Evolutionary conservation across 306 rosid genomes (phyloP), one percentile per base, ranked within the genome.

Genomic region (Citrullus mucosospermus): DNA sequence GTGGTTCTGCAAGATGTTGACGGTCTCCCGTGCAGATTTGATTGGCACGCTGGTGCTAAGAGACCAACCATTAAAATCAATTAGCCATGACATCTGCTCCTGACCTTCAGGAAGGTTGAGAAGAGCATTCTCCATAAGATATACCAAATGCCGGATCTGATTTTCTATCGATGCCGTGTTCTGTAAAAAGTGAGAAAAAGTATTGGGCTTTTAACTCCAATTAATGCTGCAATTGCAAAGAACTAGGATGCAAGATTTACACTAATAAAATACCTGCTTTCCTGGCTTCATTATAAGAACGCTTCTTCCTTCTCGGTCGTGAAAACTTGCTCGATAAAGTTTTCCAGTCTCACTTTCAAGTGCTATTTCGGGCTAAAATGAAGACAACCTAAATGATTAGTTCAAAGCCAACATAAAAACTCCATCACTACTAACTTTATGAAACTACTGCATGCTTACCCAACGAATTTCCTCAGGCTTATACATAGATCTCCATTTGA

Each of bases 21-120:
- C 56, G 43, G 86, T 78, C 69, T 86, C 89, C 28, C 87, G 84
- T 41, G 87, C 85, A 6, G 89, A 70, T 80, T 84, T 86, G 74
- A 86, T 68, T 6, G 87, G 85, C 72, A 84, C 85, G 34, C 83
- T 82, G 17, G 87, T 78, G 75, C 78, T 84, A 53, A 86, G 78
- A 16, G 89, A 81, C 85, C 83, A 84, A 13, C 89, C 87, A 7
- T 85, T 84, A 70, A 84, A 86, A 83, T 84, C 89, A 58, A 86
- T 81, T 84, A 85, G 70, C 87, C 87, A 86, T 20, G 88, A 87
- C 96, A 89, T 93, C 82, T 93, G 97, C 81, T 88, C 98, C 84
- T 92, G 92, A 78, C 85, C 93, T 15, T 82, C 87, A 0, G 86
- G 86, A 76, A 86, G 88, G 83, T 86, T 86, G 30, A 86, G 79